A percentile compares a stretch with the other conserved stretches of the same genome.
Conservation (phyloP, 768 basidiomycete genomes). For the Tylopilus sp. region DNA sequence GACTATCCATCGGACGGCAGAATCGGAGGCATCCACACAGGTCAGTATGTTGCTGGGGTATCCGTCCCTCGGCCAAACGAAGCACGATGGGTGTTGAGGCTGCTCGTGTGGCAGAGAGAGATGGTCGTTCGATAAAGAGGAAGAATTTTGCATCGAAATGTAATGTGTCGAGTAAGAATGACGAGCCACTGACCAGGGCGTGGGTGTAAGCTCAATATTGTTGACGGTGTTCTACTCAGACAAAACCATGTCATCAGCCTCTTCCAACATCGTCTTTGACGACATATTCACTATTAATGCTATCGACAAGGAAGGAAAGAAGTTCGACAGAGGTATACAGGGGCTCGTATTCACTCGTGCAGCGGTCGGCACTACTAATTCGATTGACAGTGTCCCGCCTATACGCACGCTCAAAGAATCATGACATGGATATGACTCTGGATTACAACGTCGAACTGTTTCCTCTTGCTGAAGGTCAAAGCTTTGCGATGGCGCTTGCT, state of each 20-base stretch:
- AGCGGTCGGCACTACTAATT: constrained; percentile 5
- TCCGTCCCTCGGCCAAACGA: constrained; percentile 33
- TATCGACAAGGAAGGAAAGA: constrained; percentile 92
- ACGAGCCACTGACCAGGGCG: too few relatives aligned
- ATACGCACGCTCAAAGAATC: constrained; percentile 85
- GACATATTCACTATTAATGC: constrained; percentile 86
- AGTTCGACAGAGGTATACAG: constrained; percentile 87
- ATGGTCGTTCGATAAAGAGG: background rate
- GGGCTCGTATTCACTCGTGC: background rate
- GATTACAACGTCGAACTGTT: constrained; percentile 95
- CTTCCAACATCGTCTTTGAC: constrained; percentile 84
- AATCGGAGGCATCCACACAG: constrained; percentile 29
- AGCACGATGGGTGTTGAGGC: background rate
- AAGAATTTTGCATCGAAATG: background rate
- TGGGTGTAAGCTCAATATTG: background rate
- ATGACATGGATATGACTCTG: constrained; percentile 87
- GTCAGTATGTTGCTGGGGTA: constrained; percentile 33
- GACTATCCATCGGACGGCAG: background rate
- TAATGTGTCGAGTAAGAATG: background rate
- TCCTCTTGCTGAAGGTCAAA: constrained; percentile 62
- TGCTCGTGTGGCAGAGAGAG: background rate
- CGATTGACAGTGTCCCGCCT: constrained; percentile 76
- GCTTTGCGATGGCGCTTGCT: constrained; percentile 83
- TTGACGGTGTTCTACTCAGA: background rate
- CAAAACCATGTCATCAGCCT: constrained; percentile 47